A percentile compares a stretch with the other conserved stretches of the same genome.
phyloP scores from a whole-genome alignment of 176 grass and related monocot genomes.

The Carex pumila region DNA sequence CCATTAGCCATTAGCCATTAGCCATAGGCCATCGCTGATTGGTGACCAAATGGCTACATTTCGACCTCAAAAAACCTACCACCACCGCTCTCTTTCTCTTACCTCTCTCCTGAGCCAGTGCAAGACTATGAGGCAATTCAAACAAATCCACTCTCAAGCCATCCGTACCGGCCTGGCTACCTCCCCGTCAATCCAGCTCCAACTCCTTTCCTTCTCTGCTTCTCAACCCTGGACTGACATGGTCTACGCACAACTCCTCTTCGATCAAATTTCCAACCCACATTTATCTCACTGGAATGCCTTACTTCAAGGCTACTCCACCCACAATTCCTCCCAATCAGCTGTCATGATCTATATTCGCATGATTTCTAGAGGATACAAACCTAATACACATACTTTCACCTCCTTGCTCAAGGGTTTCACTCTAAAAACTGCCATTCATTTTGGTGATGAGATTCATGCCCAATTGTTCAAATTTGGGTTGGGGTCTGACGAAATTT shows the following conservation, averaged over 20 bases:
- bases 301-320: background rate
- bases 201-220: constrained; percentile 30
- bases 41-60: background rate
- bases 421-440: constrained; percentile 11
- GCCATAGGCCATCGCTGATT: too few relatives aligned
- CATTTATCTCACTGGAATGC: constrained; percentile 13
- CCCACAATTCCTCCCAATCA: background rate
- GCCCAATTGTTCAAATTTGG: constrained; percentile 66
- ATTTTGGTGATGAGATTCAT: constrained; percentile 31
- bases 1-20: too few relatives aligned
- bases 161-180: constrained; percentile 24
- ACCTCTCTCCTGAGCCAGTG: constrained; percentile 20
- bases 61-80: background rate
- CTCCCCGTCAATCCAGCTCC: background rate
- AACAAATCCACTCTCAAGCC: constrained; percentile 31
- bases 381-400: constrained; percentile 62
- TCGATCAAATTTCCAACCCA: constrained; percentile 46
- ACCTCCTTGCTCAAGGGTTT: constrained; percentile 55
- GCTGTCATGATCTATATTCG: constrained; percentile 34
- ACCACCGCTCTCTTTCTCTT: background rate
- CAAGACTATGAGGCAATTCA: constrained; percentile 39
- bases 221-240: constrained; percentile 5
- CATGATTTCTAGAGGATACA: constrained; percentile 47
- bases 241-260: constrained; percentile 27
- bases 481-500: constrained; percentile 26